Evolutionary conservation across 2,329 filamentous ascomycete genomes (phyloP), one percentile per base, ranked within the genome.

Genomic region (Leptographium lundbergii): DNA sequence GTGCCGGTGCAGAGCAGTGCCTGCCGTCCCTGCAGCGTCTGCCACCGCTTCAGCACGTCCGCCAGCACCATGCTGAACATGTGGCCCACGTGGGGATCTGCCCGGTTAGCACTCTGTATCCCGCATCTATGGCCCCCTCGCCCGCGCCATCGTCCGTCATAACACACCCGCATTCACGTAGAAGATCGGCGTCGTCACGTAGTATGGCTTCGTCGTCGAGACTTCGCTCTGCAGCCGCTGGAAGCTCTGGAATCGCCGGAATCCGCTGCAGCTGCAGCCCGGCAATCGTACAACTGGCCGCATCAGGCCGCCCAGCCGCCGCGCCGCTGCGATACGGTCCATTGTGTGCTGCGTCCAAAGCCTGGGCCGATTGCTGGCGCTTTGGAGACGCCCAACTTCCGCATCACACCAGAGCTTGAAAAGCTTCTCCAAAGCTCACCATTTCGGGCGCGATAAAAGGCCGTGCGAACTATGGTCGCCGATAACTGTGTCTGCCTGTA

Each of bases 121-220:
- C 22, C 13, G 58, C n/a, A 17, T 19, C 10, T 57, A 64, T 11
- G 6, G 13, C 10, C 9, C 13, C 24, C 13, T 13, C 6, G 9
- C 32, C 9, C 32, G 32, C 32, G 10, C 32, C 7, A 9, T 34
- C 9, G 9, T 34, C 32, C 32, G 32, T 34, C 32, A 34, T 11
- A 0, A 56, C 76, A 65, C 75, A 91, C 89, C 85, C 59, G 91
- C 89, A 81, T 99, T 99, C 75, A 99, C 94, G 73, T 99, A 99
- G 77, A 97, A 99, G 60, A 99, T 99, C 2, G 94, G 94, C 10
- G 91, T 95, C 6, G 94, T 97, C 67, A 96, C 79, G 77, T 97
- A 99, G 76, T 87, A 96, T 10, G 92, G 91, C 75, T 97, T 97
- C 61, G 62, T 36, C 4, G 42, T 14, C 1, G 56, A 22, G 1